Conservation (phyloP, 148 eudicot genomes). For the Persicaria tinctoria region DNA sequence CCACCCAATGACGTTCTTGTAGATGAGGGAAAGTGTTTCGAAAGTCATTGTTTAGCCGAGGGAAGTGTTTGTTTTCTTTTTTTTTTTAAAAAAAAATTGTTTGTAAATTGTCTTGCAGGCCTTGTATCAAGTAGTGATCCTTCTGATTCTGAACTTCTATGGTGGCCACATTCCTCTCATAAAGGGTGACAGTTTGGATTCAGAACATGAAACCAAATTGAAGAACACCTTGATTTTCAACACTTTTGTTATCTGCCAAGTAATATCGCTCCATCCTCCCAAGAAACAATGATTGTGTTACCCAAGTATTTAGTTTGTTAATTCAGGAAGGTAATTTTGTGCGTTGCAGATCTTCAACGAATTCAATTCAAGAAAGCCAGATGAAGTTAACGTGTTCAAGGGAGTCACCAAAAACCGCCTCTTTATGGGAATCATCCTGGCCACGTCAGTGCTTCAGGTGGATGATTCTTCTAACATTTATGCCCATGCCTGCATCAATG, state of each 20-base stretch:
- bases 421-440: constrained; percentile 63
- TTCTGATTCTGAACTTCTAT: constrained; percentile 56
- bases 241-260: constrained; percentile 84
- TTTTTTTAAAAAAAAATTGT: neutral
- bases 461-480: constrained; percentile 1
- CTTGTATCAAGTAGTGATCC: constrained; percentile 67
- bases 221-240: constrained; percentile 82
- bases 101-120: constrained; percentile 41
- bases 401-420: constrained; percentile 60
- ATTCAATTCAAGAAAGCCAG: constrained; percentile 87
- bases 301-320: neutral
- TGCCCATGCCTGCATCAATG: neutral
- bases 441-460: constrained; percentile 74
- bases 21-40: too few species aligned
- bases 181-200: constrained; percentile 18
- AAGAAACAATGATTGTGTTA: neutral
- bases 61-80: neutral
- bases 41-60: neutral
- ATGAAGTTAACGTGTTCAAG: constrained; percentile 57
- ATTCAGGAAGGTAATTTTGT: neutral
- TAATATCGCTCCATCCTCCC: constrained; percentile 13
- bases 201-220: constrained; percentile 46
- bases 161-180: constrained; percentile 50
- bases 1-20: too few species aligned
- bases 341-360: constrained; percentile 65